Evolutionary conservation across 148 eudicot species (phyloP), one percentile per base, ranked within the genome.

Genomic region (Rhododendron ovatum): DNA sequence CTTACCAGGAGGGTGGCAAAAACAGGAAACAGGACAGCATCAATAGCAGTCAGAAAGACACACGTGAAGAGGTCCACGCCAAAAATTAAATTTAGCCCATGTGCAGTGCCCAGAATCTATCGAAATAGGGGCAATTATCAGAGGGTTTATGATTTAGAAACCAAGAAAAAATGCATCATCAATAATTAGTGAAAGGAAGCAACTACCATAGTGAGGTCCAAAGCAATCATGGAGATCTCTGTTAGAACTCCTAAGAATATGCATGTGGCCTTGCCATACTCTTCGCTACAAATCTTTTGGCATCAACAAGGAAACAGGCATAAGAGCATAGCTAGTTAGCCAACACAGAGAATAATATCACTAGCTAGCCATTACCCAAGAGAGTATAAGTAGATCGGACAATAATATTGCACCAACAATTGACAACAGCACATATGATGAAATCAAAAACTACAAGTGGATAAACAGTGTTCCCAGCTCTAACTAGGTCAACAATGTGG

Each of bases 91-190:
- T 94, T 91, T 79, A 97, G 93, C 81, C 96, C 98, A 84, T 93
- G 95, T 39, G 99, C 98, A 59, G 93, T 93, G 85, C 99, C 99
- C 84, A 97, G 84, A 90, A 97, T 92, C 99, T 97, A 90, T 78
- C 59, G 86, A 82, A 85, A 85, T 50, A 28, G 59, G 35, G 83
- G 82, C 22, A 79, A 78, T 55, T 82, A 85, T 26, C 78, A 71
- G 39, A 84, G 5, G 35, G 5, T 30, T 55, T 61, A 33, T 13
- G 12, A 39, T 39, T 61, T 8, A 39, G 47, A 12, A 26, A 63
- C 76, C 76, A 82, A 82, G 71, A 80, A 33, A 28, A 84, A 61
- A 67, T 43, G 84, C 45, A 55, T 53, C 85, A 89, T 50, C 30
- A 33, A 69, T 69, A 69, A 51, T 45, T 20, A 75, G 5, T 51